These are phyloP conservation scores for Ophiocordyceps polyrhachis-furcata DNA, from an alignment of 2,329 filamentous ascomycete genomes.

Conservation along the genomic window DNA sequence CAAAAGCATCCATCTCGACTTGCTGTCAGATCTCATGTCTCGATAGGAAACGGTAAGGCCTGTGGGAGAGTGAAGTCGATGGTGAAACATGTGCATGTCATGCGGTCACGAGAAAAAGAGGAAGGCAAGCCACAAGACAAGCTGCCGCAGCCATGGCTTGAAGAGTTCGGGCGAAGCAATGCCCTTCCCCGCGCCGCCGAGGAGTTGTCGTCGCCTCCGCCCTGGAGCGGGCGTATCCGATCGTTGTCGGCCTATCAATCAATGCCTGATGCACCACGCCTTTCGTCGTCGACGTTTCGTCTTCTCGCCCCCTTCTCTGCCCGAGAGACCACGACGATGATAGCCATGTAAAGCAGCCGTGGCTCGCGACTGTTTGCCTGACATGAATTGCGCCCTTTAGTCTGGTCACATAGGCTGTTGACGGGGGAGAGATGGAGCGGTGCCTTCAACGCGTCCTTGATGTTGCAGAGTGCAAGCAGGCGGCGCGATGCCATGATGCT, in stretches of 20 bases:
- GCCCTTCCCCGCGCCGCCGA: background rate
- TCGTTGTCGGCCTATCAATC: background rate
- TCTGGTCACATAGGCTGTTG: background rate
- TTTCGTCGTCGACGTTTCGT: background rate
- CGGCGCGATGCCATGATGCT: background rate
- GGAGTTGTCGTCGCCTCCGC: background rate
- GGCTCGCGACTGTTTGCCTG: background rate
- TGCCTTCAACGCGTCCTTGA: background rate
- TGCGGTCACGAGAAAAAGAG: background rate
- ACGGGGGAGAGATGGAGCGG: background rate
- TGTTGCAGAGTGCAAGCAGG: background rate
- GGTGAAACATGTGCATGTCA: background rate
- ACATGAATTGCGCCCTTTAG: background rate
- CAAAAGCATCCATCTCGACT: background rate
- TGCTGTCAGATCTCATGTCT: background rate
- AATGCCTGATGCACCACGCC: background rate
- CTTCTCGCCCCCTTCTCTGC: background rate
- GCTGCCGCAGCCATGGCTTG: background rate
- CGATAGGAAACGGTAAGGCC: background rate
- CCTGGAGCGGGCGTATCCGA: background rate
- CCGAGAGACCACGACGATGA: background rate
- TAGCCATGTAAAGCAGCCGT: background rate
- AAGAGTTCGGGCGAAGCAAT: background rate
- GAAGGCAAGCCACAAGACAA: background rate
- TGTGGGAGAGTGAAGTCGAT: background rate